phyloP scores from a whole-genome alignment of 495 filamentous ascomycete species.

The Acidiella bohemica region DNA sequence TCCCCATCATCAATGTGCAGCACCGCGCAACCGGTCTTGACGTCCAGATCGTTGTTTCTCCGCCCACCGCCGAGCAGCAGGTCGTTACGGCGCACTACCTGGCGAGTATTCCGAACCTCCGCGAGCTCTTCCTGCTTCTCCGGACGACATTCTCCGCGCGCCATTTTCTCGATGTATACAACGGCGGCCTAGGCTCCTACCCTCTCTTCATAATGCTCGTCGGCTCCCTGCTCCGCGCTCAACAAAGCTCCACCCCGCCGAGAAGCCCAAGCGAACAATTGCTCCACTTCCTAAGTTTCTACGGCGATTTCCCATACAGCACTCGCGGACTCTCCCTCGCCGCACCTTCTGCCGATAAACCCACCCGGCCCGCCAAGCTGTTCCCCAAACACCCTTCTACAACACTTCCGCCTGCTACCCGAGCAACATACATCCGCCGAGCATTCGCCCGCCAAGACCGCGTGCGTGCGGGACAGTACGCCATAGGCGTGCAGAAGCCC shows the following conservation, averaged over 20 bases:
- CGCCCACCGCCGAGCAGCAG: slow-evolving; percentile 24
- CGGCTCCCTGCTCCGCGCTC: slow-evolving; percentile 30
- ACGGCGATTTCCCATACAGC: slow-evolving; percentile 33
- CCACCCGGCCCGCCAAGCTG: slow-evolving; percentile 23
- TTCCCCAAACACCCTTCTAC: slow-evolving; percentile 13
- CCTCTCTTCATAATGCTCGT: slow-evolving; percentile 44
- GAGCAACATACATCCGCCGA: slow-evolving; percentile 3
- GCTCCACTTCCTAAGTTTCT: slow-evolving; percentile 40
- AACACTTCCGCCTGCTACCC: not conserved
- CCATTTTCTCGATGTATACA: slow-evolving; percentile 33
- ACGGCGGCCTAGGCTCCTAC: slow-evolving; percentile 37
- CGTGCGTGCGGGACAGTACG: slow-evolving; percentile 14
- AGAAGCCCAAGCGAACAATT: slow-evolving; percentile 31
- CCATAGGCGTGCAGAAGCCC: not conserved
- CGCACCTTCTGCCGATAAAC: too few relatives aligned
- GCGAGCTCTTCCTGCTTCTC: slow-evolving; percentile 35
- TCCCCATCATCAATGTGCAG: slow-evolving; percentile 24
- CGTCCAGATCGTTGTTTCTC: slow-evolving; percentile 35
- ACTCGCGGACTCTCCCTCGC: slow-evolving; percentile 37
- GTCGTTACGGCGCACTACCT: slow-evolving; percentile 36
- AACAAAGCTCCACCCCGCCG: slow-evolving; percentile 1
- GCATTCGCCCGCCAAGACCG: slow-evolving; percentile 7
- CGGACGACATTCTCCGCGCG: slow-evolving; percentile 38
- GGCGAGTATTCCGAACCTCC: slow-evolving; percentile 36
- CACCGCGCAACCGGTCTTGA: slow-evolving; percentile 37